These are phyloP conservation scores for Taphrina sp. DNA, from an alignment of 1,139 yeast genomes.

Conservation along the genomic window DNA sequence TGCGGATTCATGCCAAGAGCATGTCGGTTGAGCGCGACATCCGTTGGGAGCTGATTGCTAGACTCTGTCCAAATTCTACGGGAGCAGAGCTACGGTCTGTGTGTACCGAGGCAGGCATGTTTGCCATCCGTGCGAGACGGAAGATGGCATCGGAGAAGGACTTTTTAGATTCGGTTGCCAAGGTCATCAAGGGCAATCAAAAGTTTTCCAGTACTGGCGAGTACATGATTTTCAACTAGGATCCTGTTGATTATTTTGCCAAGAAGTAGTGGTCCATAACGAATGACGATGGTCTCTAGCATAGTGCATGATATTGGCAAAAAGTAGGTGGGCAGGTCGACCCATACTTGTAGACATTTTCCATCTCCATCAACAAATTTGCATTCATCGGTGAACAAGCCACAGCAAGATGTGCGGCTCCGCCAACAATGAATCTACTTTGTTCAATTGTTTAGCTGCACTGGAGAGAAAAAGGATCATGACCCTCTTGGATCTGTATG, in stretches of 20 bases:
- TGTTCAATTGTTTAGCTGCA: too few species aligned
- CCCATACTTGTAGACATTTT: too few species aligned
- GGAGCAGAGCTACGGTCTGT: conserved; percentile 98
- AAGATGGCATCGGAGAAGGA: conserved; percentile 98
- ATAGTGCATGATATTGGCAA: too few species aligned
- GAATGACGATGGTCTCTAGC: too few species aligned
- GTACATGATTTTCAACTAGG: conserved; percentile 34
- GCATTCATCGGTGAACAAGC: too few species aligned
- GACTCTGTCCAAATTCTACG: conserved; percentile 95
- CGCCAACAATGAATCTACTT: too few species aligned
- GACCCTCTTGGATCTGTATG: too few species aligned
- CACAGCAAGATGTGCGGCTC: too few species aligned
- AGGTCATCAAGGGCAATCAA: conserved; percentile 96
- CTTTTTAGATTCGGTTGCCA: conserved; percentile 93
- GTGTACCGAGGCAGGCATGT: conserved; percentile 98
- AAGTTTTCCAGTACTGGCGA: conserved; percentile 80
- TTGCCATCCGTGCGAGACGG: conserved; percentile 96
- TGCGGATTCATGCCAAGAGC: conserved; percentile 90
- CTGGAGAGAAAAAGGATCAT: too few species aligned
- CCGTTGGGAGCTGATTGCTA: conserved; percentile 95
- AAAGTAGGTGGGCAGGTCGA: too few species aligned
- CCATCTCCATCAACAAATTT: too few species aligned
- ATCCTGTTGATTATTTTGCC: not conserved
- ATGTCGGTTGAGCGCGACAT: conserved; percentile 97
- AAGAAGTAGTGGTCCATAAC: not conserved